phyloP scores from a whole-genome alignment of 2,329 filamentous ascomycete species.

The Xylaria sp. region DNA sequence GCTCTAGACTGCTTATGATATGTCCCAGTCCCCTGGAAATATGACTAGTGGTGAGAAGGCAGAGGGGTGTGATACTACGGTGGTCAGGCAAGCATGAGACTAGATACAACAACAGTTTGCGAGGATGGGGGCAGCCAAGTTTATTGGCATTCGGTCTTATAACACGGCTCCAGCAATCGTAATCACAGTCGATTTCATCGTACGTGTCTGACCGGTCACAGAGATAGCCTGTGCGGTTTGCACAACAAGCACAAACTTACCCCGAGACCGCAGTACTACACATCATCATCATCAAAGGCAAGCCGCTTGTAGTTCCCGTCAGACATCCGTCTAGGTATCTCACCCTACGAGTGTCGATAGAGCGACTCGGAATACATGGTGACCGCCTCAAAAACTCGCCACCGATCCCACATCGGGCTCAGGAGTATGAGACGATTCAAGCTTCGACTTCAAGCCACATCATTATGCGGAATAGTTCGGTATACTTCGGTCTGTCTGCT shows the following conservation, averaged over 20 bases:
- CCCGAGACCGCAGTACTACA: conserved; percentile 21
- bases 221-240: conserved; percentile 23
- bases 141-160: conserved; percentile 21
- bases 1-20: conserved; percentile 17
- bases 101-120: conserved; percentile 39
- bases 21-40: conserved; percentile 34
- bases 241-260: conserved; percentile 24
- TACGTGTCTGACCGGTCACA: conserved; percentile 36
- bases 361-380: not conserved
- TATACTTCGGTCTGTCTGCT: conserved; percentile 15
- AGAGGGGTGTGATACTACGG: conserved; percentile 25
- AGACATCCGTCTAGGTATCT: not conserved
- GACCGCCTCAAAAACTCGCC: not conserved
- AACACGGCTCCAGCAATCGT: conserved; percentile 21
- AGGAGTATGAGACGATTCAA: conserved; percentile 22
- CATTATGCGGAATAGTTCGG: conserved; percentile 15
- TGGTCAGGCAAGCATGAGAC: conserved; percentile 31
- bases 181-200: conserved; percentile 16
- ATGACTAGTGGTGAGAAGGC: conserved; percentile 15
- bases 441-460: conserved; percentile 19
- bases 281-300: conserved; percentile 15
- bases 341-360: conserved; percentile 33
- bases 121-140: conserved; percentile 29
- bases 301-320: conserved; percentile 18
- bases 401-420: not conserved